Evolutionary conservation across 2,329 filamentous ascomycete species (phyloP).

Genomic region (Acrodontium crateriforme): DNA sequence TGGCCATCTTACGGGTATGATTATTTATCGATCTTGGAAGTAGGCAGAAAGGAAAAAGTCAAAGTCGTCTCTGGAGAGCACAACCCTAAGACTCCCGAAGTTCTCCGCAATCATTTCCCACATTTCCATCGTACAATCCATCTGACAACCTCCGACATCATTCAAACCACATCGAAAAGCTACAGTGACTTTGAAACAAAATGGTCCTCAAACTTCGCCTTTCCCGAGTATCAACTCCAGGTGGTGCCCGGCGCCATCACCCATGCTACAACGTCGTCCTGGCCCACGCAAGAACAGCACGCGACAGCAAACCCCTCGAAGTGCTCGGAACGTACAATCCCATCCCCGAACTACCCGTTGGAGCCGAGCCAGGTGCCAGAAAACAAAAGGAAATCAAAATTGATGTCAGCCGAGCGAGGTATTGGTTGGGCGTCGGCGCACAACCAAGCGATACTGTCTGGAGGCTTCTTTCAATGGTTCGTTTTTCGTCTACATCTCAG

Average conservation of each 20-base stretch:
- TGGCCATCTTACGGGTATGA: too few relatives aligned
- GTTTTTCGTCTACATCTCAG: neutral
- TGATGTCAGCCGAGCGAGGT: constrained; percentile 66
- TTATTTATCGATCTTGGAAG: too few relatives aligned
- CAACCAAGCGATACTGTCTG: constrained; percentile 86
- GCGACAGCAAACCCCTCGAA: constrained; percentile 80
- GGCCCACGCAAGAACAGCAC: constrained; percentile 75
- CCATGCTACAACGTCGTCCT: constrained; percentile 96
- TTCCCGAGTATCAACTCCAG: constrained; percentile 64
- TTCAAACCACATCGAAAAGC: too few relatives aligned
- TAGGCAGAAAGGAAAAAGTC: too few relatives aligned
- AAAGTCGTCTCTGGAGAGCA: too few relatives aligned
- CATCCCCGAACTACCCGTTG: constrained; percentile 42
- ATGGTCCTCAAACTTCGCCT: constrained; percentile 92
- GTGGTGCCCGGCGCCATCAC: constrained; percentile 50
- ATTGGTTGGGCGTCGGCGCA: constrained; percentile 94
- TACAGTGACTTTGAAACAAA: too few relatives aligned
- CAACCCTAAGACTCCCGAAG: too few relatives aligned
- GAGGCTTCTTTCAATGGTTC: constrained; percentile 71
- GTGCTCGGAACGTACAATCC: constrained; percentile 62
- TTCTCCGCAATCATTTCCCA: too few relatives aligned
- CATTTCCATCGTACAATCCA: too few relatives aligned
- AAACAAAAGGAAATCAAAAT: constrained; percentile 86
- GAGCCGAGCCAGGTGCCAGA: constrained; percentile 38
- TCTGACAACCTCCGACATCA: too few relatives aligned